A percentile compares a stretch with the other conserved stretches of the same genome.
phyloP scores from a whole-genome alignment of 192 early-diverging fungal species.

The Pilaira anomala region DNA sequence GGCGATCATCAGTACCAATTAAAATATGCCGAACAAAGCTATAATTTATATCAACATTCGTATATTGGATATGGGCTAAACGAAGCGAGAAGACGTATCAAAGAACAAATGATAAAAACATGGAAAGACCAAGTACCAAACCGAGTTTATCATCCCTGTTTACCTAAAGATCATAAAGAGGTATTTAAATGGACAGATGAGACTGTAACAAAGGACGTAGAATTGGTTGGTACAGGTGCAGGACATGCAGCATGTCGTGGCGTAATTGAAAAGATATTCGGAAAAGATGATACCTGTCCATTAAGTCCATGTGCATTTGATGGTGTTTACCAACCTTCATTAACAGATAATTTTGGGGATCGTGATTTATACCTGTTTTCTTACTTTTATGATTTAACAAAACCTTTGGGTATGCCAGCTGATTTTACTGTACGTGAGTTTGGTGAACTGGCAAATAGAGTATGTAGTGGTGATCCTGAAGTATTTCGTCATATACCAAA shows the following conservation, averaged over 20 bases:
- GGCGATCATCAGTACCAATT: conserved; percentile 78
- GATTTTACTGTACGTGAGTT: conserved; percentile 74
- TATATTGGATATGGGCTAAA: conserved; percentile 92
- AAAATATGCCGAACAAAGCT: conserved; percentile 64
- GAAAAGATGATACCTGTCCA: conserved; percentile 65
- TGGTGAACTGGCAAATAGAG: conserved; percentile 60
- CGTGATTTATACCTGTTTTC: conserved; percentile 92
- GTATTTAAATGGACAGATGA: conserved; percentile 28
- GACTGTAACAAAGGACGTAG: conserved; percentile 19
- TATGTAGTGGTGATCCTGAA: conserved; percentile 58
- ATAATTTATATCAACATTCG: conserved; percentile 91
- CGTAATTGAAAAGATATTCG: conserved; percentile 64
- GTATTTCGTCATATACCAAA: conserved; percentile 50
- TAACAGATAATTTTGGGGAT: conserved; percentile 60
- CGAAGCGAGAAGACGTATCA: conserved; percentile 77
- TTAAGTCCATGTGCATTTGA: conserved; percentile 81
- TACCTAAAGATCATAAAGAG: conserved; percentile 62
- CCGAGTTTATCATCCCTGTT: conserved; percentile 59
- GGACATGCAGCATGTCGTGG: conserved; percentile 48
- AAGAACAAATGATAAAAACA: conserved; percentile 42
- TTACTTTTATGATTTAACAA: conserved; percentile 90
- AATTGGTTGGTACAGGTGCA: conserved; percentile 57
- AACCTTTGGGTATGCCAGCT: conserved; percentile 65
- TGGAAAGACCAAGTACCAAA: conserved; percentile 33
- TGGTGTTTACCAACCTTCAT: conserved; percentile 87